Evolutionary conservation across 129 eudicot genomes (phyloP).

Genomic region (Ambrosia trifida): DNA sequence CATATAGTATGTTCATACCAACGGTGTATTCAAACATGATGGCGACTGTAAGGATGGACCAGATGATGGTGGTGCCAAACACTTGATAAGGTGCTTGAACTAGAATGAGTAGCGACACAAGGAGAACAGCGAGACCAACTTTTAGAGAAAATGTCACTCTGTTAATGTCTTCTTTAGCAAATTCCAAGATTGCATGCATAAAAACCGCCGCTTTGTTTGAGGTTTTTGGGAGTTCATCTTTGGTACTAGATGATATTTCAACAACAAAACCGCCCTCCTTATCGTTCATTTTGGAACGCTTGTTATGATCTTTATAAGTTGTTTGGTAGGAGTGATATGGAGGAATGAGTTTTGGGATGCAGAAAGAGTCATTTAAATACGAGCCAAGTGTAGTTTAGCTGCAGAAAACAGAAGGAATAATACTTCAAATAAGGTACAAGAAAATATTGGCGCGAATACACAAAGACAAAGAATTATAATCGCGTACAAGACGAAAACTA

Average conservation of each 20-base stretch:
- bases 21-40: conserved; percentile 79
- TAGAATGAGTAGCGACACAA: conserved; percentile 66
- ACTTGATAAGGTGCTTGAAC: conserved; percentile 56
- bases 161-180: conserved; percentile 54
- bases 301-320: neutral
- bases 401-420: conserved; percentile 34
- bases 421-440: conserved; percentile 29
- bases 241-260: conserved; percentile 41
- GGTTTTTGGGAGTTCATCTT: conserved; percentile 36
- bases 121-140: conserved; percentile 68
- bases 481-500: neutral
- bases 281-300: conserved; percentile 44
- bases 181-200: conserved; percentile 47
- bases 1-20: conserved; percentile 43
- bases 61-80: conserved; percentile 66
- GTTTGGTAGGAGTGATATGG: neutral
- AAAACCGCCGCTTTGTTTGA: conserved; percentile 41
- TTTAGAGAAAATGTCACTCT: conserved; percentile 56
- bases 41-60: conserved; percentile 88
- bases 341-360: conserved; percentile 26
- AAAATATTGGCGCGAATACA: neutral
- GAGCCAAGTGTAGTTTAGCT: conserved; percentile 26
- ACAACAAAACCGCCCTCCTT: conserved; percentile 46
- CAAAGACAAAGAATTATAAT: too few species aligned
- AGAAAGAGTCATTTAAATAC: conserved; percentile 39